Conservation (phyloP, 2,329 filamentous ascomycete species). For the Diaporthe destruens region DNA sequence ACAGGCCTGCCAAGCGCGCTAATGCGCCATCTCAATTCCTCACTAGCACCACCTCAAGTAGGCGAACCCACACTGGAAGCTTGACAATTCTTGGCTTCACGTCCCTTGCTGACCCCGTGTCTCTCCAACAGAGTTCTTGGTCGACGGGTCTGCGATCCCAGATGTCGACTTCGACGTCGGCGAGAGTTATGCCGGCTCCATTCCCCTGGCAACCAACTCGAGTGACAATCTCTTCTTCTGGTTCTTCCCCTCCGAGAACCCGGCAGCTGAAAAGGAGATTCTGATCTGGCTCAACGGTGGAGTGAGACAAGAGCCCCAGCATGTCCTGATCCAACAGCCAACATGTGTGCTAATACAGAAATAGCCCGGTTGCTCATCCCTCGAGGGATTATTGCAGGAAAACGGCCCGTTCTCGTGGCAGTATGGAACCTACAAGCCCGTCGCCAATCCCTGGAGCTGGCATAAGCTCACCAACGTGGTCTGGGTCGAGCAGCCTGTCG, state of each 20-base stretch:
- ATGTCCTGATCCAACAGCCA: background rate
- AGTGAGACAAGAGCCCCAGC: slow-evolving; percentile 47
- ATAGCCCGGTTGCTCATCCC: slow-evolving; percentile 69
- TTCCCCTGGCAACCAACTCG: slow-evolving; percentile 66
- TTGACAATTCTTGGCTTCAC: background rate
- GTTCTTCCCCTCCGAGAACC: slow-evolving; percentile 72
- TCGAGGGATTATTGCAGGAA: slow-evolving; percentile 79
- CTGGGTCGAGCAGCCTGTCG: slow-evolving; percentile 78
- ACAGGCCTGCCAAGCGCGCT: slow-evolving; percentile 37
- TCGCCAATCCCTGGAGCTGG: slow-evolving; percentile 79
- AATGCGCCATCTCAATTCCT: slow-evolving; percentile 38
- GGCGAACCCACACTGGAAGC: slow-evolving; percentile 2
- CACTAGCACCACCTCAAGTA: slow-evolving; percentile 41
- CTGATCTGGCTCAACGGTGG: slow-evolving; percentile 73
- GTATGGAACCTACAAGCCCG: slow-evolving; percentile 74
- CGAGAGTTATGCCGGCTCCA: slow-evolving; percentile 73
- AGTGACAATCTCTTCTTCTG: slow-evolving; percentile 70
- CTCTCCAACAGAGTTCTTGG: slow-evolving; percentile 64
- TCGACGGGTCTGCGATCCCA: slow-evolving; percentile 74
- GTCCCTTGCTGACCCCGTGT: slow-evolving; percentile 3
- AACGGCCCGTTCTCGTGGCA: slow-evolving; percentile 82
- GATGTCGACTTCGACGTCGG: slow-evolving; percentile 78
- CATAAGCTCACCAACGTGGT: slow-evolving; percentile 81
- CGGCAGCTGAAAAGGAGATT: slow-evolving; percentile 66
- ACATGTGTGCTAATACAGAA: background rate